Evolutionary conservation across 164 flowering plant genomes (phyloP).

Genomic region (Vitis rotundifolia): DNA sequence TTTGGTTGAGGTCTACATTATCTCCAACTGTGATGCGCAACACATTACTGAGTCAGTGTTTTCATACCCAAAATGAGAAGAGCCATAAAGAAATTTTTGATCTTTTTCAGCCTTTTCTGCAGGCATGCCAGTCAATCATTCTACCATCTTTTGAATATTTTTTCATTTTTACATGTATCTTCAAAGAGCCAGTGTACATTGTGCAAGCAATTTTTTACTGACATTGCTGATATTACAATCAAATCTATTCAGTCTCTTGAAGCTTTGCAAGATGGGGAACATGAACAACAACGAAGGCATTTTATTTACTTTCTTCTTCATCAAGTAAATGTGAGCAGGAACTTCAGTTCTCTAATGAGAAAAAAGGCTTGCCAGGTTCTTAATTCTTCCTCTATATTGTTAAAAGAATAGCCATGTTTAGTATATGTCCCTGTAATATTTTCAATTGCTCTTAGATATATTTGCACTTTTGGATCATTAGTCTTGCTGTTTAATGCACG

Average conservation of each 20-base stretch:
- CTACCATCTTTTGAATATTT: constrained; percentile 10
- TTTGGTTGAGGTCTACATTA: constrained; percentile 85
- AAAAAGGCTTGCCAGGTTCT: constrained; percentile 87
- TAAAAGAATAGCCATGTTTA: background rate
- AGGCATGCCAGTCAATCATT: constrained; percentile 53
- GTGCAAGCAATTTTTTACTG: background rate
- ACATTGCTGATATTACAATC: constrained; percentile 12
- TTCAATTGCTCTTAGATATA: background rate
- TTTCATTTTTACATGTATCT: background rate
- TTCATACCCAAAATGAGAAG: constrained; percentile 91
- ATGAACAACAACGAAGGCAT: constrained; percentile 89
- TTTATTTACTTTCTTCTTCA: constrained; percentile 89
- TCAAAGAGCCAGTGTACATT: background rate
- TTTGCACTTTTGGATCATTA: constrained; percentile 8
- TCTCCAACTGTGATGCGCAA: constrained; percentile 96
- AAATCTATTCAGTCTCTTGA: constrained; percentile 77
- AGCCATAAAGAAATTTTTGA: constrained; percentile 96
- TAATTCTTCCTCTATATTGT: constrained; percentile 7
- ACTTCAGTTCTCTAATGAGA: constrained; percentile 80
- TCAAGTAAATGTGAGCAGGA: constrained; percentile 89
- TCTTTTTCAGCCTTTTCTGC: constrained; percentile 89
- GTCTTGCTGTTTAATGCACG: constrained; percentile 31
- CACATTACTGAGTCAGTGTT: constrained; percentile 90
- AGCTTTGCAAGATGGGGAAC: constrained; percentile 95
- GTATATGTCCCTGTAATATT: background rate